Percentiles rank a stretch among this genome's conserved stretches.
Evolutionary conservation across 805 yeast species (phyloP).

Genomic region (Nakazawaea ishiwadae): DNA sequence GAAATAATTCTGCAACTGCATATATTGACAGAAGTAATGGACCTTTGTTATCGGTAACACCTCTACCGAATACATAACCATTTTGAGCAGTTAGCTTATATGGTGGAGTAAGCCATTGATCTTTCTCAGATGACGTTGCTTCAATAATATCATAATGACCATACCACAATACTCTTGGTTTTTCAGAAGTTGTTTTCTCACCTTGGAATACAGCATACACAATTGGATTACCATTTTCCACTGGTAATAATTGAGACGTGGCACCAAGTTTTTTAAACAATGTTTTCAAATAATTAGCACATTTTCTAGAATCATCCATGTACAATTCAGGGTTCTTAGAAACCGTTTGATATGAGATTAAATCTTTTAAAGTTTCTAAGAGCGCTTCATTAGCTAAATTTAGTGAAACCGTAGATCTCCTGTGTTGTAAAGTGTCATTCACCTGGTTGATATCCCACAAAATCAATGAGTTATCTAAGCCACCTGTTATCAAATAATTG

Average conservation of each 20-base stretch:
- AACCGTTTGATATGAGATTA: slow-evolving; percentile 72
- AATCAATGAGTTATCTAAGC: slow-evolving; percentile 61
- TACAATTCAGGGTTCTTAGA: slow-evolving; percentile 65
- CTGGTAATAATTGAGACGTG: slow-evolving; percentile 62
- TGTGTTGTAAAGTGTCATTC: slow-evolving; percentile 12
- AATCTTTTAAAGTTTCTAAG: slow-evolving; percentile 52
- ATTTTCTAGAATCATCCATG: slow-evolving; percentile 76
- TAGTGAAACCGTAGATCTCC: slow-evolving; percentile 4
- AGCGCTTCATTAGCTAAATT: slow-evolving; percentile 47
- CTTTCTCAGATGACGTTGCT: slow-evolving; percentile 44
- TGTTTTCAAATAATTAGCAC: slow-evolving; percentile 71
- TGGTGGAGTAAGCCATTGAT: slow-evolving; percentile 76
- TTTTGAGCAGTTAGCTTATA: slow-evolving; percentile 69
- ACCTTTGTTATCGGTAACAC: slow-evolving; percentile 93
- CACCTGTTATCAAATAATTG: slow-evolving; percentile 59
- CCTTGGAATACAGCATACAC: slow-evolving; percentile 71
- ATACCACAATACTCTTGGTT: slow-evolving; percentile 70
- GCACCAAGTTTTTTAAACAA: slow-evolving; percentile 70
- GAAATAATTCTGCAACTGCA: slow-evolving; percentile 72
- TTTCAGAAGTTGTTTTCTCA: slow-evolving; percentile 21
- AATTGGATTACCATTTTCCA: slow-evolving; percentile 77
- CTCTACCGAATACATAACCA: slow-evolving; percentile 88
- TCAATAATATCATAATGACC: slow-evolving; percentile 96
- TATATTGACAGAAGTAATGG: slow-evolving; percentile 84
- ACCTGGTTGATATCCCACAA: slow-evolving; percentile 58